These are phyloP conservation scores for Neopestalotiopsis sp. DNA, from an alignment of 2,329 filamentous ascomycete genomes.

Conservation along the genomic window DNA sequence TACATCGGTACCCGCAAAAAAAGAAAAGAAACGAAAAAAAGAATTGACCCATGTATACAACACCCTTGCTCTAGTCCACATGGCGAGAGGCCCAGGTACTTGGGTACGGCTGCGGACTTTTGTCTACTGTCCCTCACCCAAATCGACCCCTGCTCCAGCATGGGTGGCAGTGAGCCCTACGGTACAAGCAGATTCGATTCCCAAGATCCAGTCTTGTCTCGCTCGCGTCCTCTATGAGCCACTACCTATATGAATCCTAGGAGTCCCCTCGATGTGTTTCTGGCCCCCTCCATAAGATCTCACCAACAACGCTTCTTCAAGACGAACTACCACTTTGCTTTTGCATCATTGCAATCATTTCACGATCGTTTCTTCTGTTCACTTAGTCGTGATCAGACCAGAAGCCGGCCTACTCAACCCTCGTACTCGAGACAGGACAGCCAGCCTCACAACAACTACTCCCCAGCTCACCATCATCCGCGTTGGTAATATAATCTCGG, in stretches of 20 bases:
- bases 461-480: not conserved
- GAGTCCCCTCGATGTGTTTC: slow-evolving; percentile 28
- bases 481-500: slow-evolving; percentile 9
- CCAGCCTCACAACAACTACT: slow-evolving; percentile 14
- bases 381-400: slow-evolving; percentile 9
- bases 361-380: slow-evolving; percentile 15
- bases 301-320: slow-evolving; percentile 2
- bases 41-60: not conserved
- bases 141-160: slow-evolving; percentile 19
- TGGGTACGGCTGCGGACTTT: slow-evolving; percentile 14
- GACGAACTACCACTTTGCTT: slow-evolving; percentile 5
- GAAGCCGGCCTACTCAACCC: not conserved
- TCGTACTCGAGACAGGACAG: slow-evolving; percentile 1
- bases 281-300: slow-evolving; percentile 29
- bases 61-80: not conserved
- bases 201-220: slow-evolving; percentile 18
- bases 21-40: not conserved
- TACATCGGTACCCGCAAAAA: not conserved
- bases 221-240: slow-evolving; percentile 1
- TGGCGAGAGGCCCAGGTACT: slow-evolving; percentile 11
- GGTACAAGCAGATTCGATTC: slow-evolving; percentile 7
- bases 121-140: not conserved
- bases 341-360: slow-evolving; percentile 19
- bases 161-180: slow-evolving; percentile 21
- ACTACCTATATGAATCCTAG: slow-evolving; percentile 30